Base-by-base conservation (phyloP, 1,284 basidiomycete genomes). In the Apiotrichum domesticum region DNA sequence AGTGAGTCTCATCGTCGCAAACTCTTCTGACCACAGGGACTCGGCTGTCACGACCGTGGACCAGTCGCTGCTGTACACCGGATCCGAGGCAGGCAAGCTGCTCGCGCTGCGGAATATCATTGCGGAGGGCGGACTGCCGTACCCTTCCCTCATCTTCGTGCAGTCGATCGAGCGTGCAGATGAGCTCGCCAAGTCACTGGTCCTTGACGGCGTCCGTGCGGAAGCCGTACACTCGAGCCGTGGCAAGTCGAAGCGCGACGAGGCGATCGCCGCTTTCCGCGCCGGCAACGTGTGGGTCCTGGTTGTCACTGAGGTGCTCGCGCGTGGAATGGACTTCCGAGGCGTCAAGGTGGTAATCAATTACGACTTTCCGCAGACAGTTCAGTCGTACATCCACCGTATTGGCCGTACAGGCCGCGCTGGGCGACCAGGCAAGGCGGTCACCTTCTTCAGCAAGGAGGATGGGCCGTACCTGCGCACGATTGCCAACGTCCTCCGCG, bases 321-420 rank as follows among this genome's bases (percentile, higher is more conserved):
- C 91, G 10, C 83, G 96, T 63, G 96, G 95, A 4, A 94, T 98
- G 85, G 95, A 98, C 72, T 98, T 98, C 79, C 89, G 90, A 73
- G 93, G 93, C 11, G 87, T 98, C 45, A 82, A 87, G 62, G 86
- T 97, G 66, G 94, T 98, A 10, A 87, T 98, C 73, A 98, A 97
- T 76, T 97, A 93, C 69, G 93, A 96, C 75, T 95, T 96, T 75
- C 93, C 93, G 2, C 91, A 87, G 53, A 92, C 85, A 55, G 87
- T 95, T 2, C 92, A 96, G 73, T 90, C 87, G 66, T 98, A 98
- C 70, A 84, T 98, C 37, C 95, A 98, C 77, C 83, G 95, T 33
- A 96, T 98, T 57, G 95, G 91, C 69, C 87, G 96, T 57, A 98
- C 95, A 1, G 95, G 95, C 15, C 85, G 95, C 57, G 94, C 94